Conservation (phyloP, 306 rosid genomes). For the Dryas drummondii region DNA sequence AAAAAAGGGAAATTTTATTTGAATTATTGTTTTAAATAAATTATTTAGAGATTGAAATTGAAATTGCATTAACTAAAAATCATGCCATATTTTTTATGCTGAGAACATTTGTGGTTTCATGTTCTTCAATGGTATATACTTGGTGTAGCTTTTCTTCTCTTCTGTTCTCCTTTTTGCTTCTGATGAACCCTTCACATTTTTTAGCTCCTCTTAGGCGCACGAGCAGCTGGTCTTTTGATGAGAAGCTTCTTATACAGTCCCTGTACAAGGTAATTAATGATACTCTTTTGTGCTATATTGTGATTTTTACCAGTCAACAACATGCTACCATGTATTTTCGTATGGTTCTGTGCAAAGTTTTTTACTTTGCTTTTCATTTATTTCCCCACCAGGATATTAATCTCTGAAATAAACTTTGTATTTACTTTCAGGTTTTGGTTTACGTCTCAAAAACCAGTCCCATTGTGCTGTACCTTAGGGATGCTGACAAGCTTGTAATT, state of each 20-base stretch:
- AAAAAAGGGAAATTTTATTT: neutral
- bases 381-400: conserved; percentile 3
- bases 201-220: conserved; percentile 68
- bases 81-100: neutral
- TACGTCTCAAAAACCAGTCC: conserved; percentile 74
- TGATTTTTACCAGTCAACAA: neutral
- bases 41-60: neutral
- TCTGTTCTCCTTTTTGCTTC: conserved; percentile 5
- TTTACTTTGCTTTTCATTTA: neutral
- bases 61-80: neutral
- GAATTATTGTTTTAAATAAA: neutral
- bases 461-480: conserved; percentile 78
- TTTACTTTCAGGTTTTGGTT: conserved; percentile 60
- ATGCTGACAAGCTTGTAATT: conserved; percentile 57
- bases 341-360: neutral
- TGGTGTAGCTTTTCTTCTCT: neutral
- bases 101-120: neutral
- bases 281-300: neutral
- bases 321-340: neutral
- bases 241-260: conserved; percentile 77
- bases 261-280: conserved; percentile 66
- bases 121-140: neutral
- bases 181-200: neutral
- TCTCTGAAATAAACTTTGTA: conserved; percentile 5
- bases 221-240: conserved; percentile 91